Evolutionary conservation across 192 early-diverging fungal genomes (phyloP).

Genomic region (Podila minutissima): DNA sequence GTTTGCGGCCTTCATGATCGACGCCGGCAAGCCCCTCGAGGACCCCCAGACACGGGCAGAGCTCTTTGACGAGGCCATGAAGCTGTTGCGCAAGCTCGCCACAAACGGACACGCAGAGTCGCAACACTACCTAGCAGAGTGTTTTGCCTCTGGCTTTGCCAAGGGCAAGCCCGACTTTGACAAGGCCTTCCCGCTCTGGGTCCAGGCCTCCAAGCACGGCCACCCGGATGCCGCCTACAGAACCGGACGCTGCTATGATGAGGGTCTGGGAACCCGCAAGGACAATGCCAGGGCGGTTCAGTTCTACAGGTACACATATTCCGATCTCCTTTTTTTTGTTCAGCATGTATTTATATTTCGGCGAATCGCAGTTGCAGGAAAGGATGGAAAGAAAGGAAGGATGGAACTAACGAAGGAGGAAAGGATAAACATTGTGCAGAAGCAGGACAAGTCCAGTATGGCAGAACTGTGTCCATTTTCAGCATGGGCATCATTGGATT

Average conservation of each 20-base stretch:
- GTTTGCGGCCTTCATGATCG: conserved; percentile 75
- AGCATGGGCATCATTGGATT: too few species aligned
- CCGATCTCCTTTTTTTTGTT: background rate
- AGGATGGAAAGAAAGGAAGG: too few species aligned
- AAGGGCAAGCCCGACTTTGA: conserved; percentile 75
- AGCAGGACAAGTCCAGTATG: too few species aligned
- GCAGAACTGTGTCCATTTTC: too few species aligned
- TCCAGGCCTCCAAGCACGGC: conserved; percentile 74
- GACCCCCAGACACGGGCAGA: conserved; percentile 58
- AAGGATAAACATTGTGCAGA: too few species aligned
- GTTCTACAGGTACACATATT: conserved; percentile 68
- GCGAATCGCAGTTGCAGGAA: too few species aligned
- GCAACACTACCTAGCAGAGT: conserved; percentile 77
- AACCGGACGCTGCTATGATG: conserved; percentile 74
- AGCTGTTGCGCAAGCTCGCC: conserved; percentile 67
- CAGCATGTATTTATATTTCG: background rate
- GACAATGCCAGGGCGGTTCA: conserved; percentile 68
- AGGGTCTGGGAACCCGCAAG: conserved; percentile 72
- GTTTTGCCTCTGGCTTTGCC: conserved; percentile 72
- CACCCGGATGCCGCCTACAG: conserved; percentile 74
- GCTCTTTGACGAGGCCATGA: conserved; percentile 75
- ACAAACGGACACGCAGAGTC: conserved; percentile 71
- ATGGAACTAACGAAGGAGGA: too few species aligned
- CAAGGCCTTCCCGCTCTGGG: conserved; percentile 75
- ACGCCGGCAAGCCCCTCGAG: conserved; percentile 63